A percentile compares a stretch with the other conserved stretches of the same genome.
Evolutionary conservation across 2,329 filamentous ascomycete genomes (phyloP).

Genomic region (Arachnomyces sp.): DNA sequence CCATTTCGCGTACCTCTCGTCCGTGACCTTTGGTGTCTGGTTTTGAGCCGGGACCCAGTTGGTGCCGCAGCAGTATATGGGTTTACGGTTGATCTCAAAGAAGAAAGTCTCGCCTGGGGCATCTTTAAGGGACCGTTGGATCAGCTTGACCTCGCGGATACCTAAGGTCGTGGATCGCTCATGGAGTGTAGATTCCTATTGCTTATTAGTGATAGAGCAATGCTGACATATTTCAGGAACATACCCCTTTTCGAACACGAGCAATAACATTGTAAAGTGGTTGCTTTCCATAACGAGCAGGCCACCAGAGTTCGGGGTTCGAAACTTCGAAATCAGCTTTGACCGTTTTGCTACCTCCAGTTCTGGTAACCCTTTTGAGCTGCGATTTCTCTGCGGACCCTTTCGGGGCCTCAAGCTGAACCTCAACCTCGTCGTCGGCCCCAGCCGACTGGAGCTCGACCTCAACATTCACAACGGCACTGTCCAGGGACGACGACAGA

Average conservation of each 20-base stretch:
- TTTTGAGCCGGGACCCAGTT: constrained; percentile 52
- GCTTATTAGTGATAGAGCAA: constrained; percentile 16
- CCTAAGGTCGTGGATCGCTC: constrained; percentile 38
- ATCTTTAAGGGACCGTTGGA: constrained; percentile 22
- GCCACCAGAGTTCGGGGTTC: constrained; percentile 43
- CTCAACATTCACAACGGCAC: constrained; percentile 20
- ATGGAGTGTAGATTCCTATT: constrained; percentile 25
- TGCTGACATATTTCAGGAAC: too few relatives aligned
- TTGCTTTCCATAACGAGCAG: constrained; percentile 43
- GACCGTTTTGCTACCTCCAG: constrained; percentile 29
- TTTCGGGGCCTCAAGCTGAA: constrained; percentile 14
- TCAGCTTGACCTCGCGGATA: constrained; percentile 35
- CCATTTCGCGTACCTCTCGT: constrained; percentile 43
- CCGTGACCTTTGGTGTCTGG: constrained; percentile 42
- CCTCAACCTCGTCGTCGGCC: neutral
- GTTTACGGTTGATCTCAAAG: constrained; percentile 50
- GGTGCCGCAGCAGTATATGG: constrained; percentile 49
- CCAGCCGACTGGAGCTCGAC: constrained; percentile 18
- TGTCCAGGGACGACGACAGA: too few relatives aligned
- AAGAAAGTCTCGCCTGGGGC: constrained; percentile 47
- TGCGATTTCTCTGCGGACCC: constrained; percentile 1
- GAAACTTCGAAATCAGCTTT: constrained; percentile 17
- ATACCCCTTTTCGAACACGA: too few relatives aligned
- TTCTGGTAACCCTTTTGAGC: constrained; percentile 28
- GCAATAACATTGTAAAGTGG: constrained; percentile 43